Evolutionary conservation across 495 filamentous ascomycete species (phyloP).

Genomic region (Astrocystis sublimbata): DNA sequence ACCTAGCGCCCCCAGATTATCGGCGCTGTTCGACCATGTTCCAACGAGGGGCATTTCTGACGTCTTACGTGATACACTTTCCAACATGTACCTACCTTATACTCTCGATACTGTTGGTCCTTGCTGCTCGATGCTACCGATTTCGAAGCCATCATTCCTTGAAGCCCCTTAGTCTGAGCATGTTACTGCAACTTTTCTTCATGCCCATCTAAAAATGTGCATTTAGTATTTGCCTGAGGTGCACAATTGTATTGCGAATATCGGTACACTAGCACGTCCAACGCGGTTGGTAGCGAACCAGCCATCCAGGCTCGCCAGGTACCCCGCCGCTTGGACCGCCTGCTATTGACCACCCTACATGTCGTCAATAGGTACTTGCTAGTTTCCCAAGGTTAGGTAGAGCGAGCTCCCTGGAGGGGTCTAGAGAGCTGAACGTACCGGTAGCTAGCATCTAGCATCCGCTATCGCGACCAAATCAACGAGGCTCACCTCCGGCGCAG

Average conservation of each 20-base stretch:
- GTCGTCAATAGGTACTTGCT: background rate
- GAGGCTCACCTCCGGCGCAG: slow-evolving; percentile 3
- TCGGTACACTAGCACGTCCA: background rate
- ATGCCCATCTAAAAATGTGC: no score
- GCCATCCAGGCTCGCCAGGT: background rate
- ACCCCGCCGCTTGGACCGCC: slow-evolving; percentile 13
- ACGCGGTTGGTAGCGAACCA: background rate
- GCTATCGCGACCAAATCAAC: background rate
- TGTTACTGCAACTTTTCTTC: no score
- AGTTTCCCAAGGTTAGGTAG: background rate
- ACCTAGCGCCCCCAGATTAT: background rate
- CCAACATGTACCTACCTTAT: background rate
- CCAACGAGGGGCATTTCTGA: background rate
- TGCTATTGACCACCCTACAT: no score
- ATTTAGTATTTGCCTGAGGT: no score
- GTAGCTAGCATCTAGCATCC: background rate
- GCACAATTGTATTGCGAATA: background rate
- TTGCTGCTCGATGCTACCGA: background rate
- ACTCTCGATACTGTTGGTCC: background rate
- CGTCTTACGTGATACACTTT: background rate
- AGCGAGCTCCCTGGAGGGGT: background rate
- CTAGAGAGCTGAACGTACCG: background rate
- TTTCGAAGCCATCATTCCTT: no score
- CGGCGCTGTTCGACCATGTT: slow-evolving; percentile 9
- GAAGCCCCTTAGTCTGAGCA: no score